These are phyloP conservation scores for Eimeria necatrix DNA, from an alignment of 169 alveolate genomes.

Conservation along the genomic window DNA sequence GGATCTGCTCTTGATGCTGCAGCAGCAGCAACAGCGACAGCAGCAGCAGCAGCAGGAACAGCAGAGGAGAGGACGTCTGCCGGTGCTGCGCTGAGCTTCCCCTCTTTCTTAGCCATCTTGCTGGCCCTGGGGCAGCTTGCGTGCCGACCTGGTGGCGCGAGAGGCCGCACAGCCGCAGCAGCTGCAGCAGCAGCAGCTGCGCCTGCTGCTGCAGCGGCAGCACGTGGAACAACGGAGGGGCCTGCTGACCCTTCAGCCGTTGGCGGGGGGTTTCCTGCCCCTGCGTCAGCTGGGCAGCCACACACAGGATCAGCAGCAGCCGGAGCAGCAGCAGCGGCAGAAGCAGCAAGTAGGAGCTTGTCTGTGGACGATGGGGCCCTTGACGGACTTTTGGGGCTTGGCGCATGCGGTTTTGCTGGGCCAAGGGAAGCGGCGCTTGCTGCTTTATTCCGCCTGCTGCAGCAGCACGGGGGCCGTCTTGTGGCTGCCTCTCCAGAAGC, in stretches of 20 bases:
- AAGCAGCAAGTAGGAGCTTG: neutral
- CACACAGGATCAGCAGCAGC: neutral
- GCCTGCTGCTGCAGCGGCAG: neutral
- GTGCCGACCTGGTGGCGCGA: neutral
- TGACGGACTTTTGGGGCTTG: neutral
- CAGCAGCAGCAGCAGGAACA: neutral
- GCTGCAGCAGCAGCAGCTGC: conserved; percentile 28
- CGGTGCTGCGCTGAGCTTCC: neutral
- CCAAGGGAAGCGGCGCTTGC: conserved; percentile 9
- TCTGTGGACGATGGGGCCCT: neutral
- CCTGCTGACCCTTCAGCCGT: neutral
- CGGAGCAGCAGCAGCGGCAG: neutral
- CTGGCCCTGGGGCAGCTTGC: conserved; percentile 14
- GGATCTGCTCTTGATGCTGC: neutral
- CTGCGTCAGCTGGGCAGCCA: neutral
- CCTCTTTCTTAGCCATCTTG: neutral
- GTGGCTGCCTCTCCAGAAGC: neutral
- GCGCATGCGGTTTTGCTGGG: neutral
- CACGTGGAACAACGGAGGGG: neutral
- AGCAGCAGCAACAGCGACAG: neutral
- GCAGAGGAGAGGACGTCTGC: neutral
- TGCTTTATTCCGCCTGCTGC: conserved; percentile 21
- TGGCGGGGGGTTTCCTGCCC: neutral
- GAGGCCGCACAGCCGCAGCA: neutral
- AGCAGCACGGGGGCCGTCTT: neutral